phyloP scores from a whole-genome alignment of 805 yeast genomes.

The Schwanniomyces polymorphus region DNA sequence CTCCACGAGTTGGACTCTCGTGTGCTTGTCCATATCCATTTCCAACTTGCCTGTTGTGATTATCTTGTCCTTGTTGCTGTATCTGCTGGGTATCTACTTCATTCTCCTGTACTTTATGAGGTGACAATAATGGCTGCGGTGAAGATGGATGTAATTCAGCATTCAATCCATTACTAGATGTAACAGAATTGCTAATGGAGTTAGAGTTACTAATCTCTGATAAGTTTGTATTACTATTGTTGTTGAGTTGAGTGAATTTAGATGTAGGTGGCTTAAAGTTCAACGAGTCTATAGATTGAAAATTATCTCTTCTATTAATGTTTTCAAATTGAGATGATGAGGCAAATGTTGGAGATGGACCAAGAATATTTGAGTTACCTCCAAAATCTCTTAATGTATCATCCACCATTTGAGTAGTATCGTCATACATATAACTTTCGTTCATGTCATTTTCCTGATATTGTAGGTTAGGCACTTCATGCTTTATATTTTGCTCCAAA shows the following conservation, averaged over 20 bases:
- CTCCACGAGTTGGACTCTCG: neutral
- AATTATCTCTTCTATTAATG: slow-evolving; percentile 17
- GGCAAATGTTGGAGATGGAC: slow-evolving; percentile 23
- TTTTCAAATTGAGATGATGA: neutral
- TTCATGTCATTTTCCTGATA: slow-evolving; percentile 1
- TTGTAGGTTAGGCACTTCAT: slow-evolving; percentile 1
- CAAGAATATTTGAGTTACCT: slow-evolving; percentile 13
- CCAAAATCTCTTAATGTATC: slow-evolving; percentile 5
- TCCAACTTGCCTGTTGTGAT: neutral
- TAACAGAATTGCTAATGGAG: slow-evolving; percentile 19
- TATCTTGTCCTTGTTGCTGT: slow-evolving; percentile 4
- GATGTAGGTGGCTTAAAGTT: slow-evolving; percentile 39
- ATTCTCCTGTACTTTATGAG: slow-evolving; percentile 10
- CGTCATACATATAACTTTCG: slow-evolving; percentile 44
- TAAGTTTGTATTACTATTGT: slow-evolving; percentile 38
- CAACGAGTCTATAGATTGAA: slow-evolving; percentile 39
- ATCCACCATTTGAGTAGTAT: slow-evolving; percentile 22
- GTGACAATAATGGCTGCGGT: neutral
- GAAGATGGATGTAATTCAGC: neutral
- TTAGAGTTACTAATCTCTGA: slow-evolving; percentile 29
- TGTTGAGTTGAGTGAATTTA: slow-evolving; percentile 40
- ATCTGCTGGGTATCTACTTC: slow-evolving; percentile 8
- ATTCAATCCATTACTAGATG: neutral
- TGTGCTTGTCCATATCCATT: neutral
- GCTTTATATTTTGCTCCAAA: neutral